Evolutionary conservation across 805 yeast genomes (phyloP).

Genomic region (Saccharomycopsis sp.): DNA sequence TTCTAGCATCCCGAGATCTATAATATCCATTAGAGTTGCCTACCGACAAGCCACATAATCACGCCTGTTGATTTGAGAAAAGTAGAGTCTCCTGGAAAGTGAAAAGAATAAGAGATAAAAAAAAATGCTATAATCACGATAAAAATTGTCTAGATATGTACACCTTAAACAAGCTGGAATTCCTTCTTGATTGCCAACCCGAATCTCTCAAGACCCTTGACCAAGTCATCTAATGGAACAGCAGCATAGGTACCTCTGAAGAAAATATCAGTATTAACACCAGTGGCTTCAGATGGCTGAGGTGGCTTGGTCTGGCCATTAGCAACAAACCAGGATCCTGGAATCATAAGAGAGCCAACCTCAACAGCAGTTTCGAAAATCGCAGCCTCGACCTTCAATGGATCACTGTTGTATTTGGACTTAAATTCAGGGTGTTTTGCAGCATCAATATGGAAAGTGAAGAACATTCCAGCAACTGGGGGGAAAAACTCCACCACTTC

Average conservation of each 20-base stretch:
- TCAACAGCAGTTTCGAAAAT: conserved; percentile 55
- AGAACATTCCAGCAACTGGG: conserved; percentile 86
- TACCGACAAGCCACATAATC: neutral
- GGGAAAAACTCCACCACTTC: conserved; percentile 38
- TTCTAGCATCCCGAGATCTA: no score
- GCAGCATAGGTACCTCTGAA: conserved; percentile 90
- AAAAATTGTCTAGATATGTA: no score
- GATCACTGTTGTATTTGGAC: conserved; percentile 50
- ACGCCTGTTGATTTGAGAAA: neutral
- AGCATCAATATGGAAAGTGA: conserved; percentile 68
- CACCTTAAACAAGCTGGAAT: conserved; percentile 27
- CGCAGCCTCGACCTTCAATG: conserved; percentile 55
- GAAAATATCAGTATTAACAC: conserved; percentile 44
- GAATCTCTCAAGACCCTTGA: conserved; percentile 57
- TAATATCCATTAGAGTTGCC: neutral
- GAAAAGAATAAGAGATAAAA: neutral
- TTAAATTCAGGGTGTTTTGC: conserved; percentile 70
- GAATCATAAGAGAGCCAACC: conserved; percentile 65
- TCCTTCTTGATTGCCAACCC: conserved; percentile 58
- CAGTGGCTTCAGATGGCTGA: conserved; percentile 41
- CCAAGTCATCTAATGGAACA: conserved; percentile 61
- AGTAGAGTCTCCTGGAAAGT: neutral
- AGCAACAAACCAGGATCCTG: conserved; percentile 76
- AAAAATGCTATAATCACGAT: neutral
- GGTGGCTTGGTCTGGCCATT: conserved; percentile 51